These are phyloP conservation scores for Lophiostoma macrostomum DNA, from an alignment of 495 filamentous ascomycete species.

Conservation along the genomic window DNA sequence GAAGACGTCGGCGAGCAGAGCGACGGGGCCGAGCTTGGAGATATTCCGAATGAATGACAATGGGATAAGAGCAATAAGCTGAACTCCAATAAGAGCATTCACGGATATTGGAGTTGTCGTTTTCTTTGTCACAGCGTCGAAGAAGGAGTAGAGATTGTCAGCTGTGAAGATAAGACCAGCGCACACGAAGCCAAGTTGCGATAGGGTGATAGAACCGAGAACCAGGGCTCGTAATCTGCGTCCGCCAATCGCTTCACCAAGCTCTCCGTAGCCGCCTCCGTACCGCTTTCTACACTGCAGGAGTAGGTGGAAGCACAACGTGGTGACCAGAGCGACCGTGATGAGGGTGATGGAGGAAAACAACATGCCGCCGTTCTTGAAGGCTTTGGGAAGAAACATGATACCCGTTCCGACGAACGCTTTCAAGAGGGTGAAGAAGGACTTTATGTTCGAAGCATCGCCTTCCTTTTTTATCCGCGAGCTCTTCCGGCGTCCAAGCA, in stretches of 20 bases:
- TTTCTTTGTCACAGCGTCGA: slow-evolving; percentile 50
- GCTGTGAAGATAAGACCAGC: slow-evolving; percentile 65
- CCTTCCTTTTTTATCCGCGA: slow-evolving; percentile 47
- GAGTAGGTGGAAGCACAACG: slow-evolving; percentile 62
- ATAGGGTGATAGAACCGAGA: slow-evolving; percentile 59
- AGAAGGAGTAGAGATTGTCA: slow-evolving; percentile 58
- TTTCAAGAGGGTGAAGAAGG: slow-evolving; percentile 67
- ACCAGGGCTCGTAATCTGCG: slow-evolving; percentile 51
- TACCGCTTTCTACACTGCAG: slow-evolving; percentile 52
- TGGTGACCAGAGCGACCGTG: slow-evolving; percentile 53
- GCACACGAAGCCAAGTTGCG: slow-evolving; percentile 66
- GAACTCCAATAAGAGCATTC: slow-evolving; percentile 52
- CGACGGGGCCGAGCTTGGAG: slow-evolving; percentile 58
- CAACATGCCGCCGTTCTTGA: slow-evolving; percentile 64
- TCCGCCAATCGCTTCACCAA: slow-evolving; percentile 56
- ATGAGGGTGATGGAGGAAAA: slow-evolving; percentile 62
- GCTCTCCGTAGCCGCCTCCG: slow-evolving; percentile 60
- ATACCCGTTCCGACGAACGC: slow-evolving; percentile 66
- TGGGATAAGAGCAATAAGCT: slow-evolving; percentile 56
- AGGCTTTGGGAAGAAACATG: slow-evolving; percentile 68
- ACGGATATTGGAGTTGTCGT: slow-evolving; percentile 43
- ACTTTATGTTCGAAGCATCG: slow-evolving; percentile 57
- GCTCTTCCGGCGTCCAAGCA: slow-evolving; percentile 52
- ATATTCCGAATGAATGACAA: slow-evolving; percentile 63
- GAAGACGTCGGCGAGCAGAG: slow-evolving; percentile 59